Base-by-base conservation (phyloP, 1,284 basidiomycete genomes). In the Wolfiporia cocos region DNA sequence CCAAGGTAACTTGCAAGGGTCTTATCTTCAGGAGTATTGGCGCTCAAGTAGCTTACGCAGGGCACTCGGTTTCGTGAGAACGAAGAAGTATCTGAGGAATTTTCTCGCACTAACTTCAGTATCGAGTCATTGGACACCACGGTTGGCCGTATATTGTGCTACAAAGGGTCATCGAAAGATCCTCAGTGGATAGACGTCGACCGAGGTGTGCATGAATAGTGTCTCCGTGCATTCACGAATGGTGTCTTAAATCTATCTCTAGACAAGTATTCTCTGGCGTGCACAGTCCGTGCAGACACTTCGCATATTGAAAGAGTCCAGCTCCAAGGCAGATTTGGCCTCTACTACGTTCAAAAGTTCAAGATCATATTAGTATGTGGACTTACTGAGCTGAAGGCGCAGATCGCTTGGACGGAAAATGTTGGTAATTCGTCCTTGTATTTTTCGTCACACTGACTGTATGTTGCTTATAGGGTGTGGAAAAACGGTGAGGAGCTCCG, bases 331-430 rank as follows among this genome's bases (percentile, higher is more conserved):
- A 7, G 49, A 1, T 41, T 36, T 1, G 57, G 58, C 11, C 41
- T 40, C 3, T 70, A 63, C 39, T 78, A 68, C 46, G 52, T 56
- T 32, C 65, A 69, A 30, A 51, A 62, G 12, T 76, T 66, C 49
- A 64, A 70, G n/a, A 57, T 78, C 39, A 61, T 78, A 18, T 56
- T 78, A 34, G 57, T 64, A 28, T 74, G 74, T 44, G 76, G 76
- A 2, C 52, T 70, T 22, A 69, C 70, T 0, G 70, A 73, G 44
- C 37, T 73, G 6, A 60, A 66, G 37, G 69, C 71, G 0, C 65
- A 70, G 42, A 59, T 73, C 14, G 49, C 56, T 14, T 78, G 76
- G 75, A 52, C 39, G 15, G 65, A 72, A 34, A 46, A 65, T 10
- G 63, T 64, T 29, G 5, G 21, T 34, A 19, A 19, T 32, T 6